Evolutionary conservation across 164 flowering plant species (phyloP).

Genomic region (Liriodendron chinense): DNA sequence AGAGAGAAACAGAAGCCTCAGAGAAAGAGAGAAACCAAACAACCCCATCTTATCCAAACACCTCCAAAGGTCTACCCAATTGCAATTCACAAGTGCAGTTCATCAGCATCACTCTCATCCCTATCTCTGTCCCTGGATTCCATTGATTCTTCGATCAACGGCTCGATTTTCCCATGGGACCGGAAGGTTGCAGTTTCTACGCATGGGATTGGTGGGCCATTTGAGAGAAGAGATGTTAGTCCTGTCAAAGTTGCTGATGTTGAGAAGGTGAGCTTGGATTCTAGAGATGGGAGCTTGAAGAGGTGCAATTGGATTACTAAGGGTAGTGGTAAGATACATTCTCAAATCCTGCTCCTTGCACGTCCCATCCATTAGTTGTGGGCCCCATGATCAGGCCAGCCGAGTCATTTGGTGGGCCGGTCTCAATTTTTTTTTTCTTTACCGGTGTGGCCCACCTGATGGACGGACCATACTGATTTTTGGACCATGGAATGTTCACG

Average conservation of each 20-base stretch:
- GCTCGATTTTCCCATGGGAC: slow-evolving; percentile 21
- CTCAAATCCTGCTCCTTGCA: background rate
- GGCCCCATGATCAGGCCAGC: background rate
- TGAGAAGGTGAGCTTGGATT: slow-evolving; percentile 8
- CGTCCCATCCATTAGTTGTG: too few relatives aligned
- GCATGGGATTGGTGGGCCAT: background rate
- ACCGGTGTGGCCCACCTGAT: too few relatives aligned
- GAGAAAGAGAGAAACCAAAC: slow-evolving; percentile 42
- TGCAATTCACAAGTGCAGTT: slow-evolving; percentile 51
- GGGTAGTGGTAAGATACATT: slow-evolving; percentile 57
- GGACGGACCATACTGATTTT: too few relatives aligned
- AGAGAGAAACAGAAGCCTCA: slow-evolving; percentile 39
- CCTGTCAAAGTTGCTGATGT: background rate
- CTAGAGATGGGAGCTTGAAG: slow-evolving; percentile 35
- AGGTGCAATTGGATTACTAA: slow-evolving; percentile 91
- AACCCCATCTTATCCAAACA: slow-evolving; percentile 52
- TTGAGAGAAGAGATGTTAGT: slow-evolving; percentile 9
- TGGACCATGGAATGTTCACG: too few relatives aligned
- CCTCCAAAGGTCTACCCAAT: slow-evolving; percentile 73
- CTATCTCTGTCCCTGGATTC: slow-evolving; percentile 58
- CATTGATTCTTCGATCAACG: slow-evolving; percentile 52
- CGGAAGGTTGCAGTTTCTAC: slow-evolving; percentile 6
- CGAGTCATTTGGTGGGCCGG: background rate
- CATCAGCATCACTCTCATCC: slow-evolving; percentile 59
- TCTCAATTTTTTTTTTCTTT: background rate